Conservation (phyloP, 495 filamentous ascomycete genomes). For the Hypomontagnella submonticulosa region DNA sequence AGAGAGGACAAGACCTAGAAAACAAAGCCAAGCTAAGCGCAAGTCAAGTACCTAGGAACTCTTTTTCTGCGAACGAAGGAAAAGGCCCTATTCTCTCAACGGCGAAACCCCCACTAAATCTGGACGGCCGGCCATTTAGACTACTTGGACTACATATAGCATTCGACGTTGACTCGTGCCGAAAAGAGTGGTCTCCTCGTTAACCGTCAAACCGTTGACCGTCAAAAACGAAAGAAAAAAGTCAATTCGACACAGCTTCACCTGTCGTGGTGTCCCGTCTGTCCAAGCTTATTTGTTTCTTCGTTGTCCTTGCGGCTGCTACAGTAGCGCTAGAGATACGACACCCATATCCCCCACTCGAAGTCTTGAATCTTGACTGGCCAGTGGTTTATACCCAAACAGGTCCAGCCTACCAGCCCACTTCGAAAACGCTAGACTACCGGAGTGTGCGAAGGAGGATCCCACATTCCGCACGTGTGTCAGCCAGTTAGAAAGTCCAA, state of each 20-base stretch:
- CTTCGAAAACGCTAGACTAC: slow-evolving; percentile 37
- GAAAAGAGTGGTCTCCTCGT: neutral
- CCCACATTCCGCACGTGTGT: slow-evolving; percentile 40
- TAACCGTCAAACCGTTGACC: neutral
- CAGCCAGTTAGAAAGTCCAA: slow-evolving; percentile 30
- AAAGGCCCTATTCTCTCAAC: too few relatives aligned
- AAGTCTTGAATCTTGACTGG: neutral
- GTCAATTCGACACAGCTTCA: slow-evolving; percentile 6
- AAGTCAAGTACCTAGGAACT: too few relatives aligned
- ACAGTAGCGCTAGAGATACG: slow-evolving; percentile 36
- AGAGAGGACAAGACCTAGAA: neutral
- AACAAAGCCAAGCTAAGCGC: neutral
- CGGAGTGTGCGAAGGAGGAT: slow-evolving; percentile 39
- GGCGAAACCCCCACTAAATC: too few relatives aligned
- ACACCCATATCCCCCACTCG: slow-evolving; percentile 24
- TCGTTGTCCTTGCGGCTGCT: slow-evolving; percentile 28
- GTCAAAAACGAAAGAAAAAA: neutral
- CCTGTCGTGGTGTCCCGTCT: slow-evolving; percentile 13
- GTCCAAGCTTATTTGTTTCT: slow-evolving; percentile 14
- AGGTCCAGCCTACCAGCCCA: slow-evolving; percentile 37
- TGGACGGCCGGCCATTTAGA: too few relatives aligned
- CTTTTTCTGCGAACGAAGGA: too few relatives aligned
- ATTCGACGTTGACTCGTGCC: too few relatives aligned
- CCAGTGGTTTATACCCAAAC: neutral
- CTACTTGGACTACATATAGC: too few relatives aligned